Percentiles rank a stretch among this genome's conserved stretches.
These are phyloP conservation scores for Cercospora zeina DNA, from an alignment of 2,329 filamentous ascomycete species.

Conservation along the genomic window DNA sequence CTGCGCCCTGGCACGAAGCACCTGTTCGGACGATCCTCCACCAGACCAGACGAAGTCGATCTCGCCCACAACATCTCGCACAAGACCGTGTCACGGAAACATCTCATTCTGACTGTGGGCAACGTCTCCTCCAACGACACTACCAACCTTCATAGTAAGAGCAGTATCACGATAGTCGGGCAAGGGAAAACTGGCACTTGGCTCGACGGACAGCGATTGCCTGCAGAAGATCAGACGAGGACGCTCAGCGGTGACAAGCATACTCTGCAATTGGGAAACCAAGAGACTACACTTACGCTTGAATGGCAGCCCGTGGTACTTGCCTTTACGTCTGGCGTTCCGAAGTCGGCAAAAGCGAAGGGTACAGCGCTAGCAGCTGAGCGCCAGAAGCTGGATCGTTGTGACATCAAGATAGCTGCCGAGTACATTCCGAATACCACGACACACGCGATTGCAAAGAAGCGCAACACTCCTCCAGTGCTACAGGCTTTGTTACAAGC, in stretches of 20 bases:
- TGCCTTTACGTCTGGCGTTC: slow-evolving; percentile 70
- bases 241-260: slow-evolving; percentile 55
- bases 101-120: slow-evolving; percentile 74
- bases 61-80: slow-evolving; percentile 67
- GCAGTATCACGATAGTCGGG: slow-evolving; percentile 73
- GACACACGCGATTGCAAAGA: slow-evolving; percentile 84
- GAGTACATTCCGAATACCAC: slow-evolving; percentile 71
- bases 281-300: slow-evolving; percentile 43
- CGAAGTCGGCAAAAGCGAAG: slow-evolving; percentile 51
- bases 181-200: slow-evolving; percentile 81
- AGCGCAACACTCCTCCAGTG: slow-evolving; percentile 84
- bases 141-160: slow-evolving; percentile 58
- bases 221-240: slow-evolving; percentile 52
- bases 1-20: slow-evolving; percentile 35
- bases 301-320: slow-evolving; percentile 80
- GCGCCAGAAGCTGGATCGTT: slow-evolving; percentile 67
- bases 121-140: slow-evolving; percentile 66
- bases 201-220: slow-evolving; percentile 67
- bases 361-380: slow-evolving; percentile 62
- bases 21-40: slow-evolving; percentile 66
- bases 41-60: slow-evolving; percentile 47
- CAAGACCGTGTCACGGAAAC: slow-evolving; percentile 83
- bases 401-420: slow-evolving; percentile 83
- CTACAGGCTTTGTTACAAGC: slow-evolving; percentile 83
- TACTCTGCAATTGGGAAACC: slow-evolving; percentile 65